These are phyloP conservation scores for Lobulomyces angularis DNA, from an alignment of 192 early-diverging fungal genomes.

Conservation along the genomic window DNA sequence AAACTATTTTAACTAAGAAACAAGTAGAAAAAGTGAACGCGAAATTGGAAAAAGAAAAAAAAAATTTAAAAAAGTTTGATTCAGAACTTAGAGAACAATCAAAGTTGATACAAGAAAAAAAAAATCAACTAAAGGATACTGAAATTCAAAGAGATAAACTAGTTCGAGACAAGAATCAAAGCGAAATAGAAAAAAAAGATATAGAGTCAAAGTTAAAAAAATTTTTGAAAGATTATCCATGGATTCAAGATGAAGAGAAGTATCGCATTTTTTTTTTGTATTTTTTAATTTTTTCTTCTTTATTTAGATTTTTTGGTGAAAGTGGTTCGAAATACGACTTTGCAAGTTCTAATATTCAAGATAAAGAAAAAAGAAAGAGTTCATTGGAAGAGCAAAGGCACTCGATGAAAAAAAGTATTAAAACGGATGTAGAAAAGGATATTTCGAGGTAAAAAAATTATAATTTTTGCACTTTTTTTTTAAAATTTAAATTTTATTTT, in stretches of 20 bases:
- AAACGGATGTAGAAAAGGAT: slow-evolving; percentile 89
- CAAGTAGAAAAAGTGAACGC: slow-evolving; percentile 1
- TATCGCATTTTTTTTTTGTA: too few species aligned
- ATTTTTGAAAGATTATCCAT: slow-evolving; percentile 27
- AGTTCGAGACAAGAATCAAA: slow-evolving; percentile 61
- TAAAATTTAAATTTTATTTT: slow-evolving; percentile 3
- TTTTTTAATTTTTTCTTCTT: slow-evolving; percentile 3
- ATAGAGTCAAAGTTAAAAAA: slow-evolving; percentile 6
- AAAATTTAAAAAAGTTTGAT: slow-evolving; percentile 41
- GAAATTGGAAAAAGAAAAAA: slow-evolving; percentile 8
- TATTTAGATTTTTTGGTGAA: slow-evolving; percentile 66
- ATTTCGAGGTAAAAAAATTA: slow-evolving; percentile 61
- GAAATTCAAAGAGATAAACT: slow-evolving; percentile 73
- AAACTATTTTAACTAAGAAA: slow-evolving; percentile 12
- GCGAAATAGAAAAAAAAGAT: slow-evolving; percentile 43
- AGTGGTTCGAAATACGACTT: slow-evolving; percentile 76
- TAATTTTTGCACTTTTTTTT: slow-evolving; percentile 1
- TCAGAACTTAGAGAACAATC: slow-evolving; percentile 65
- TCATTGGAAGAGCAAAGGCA: slow-evolving; percentile 70
- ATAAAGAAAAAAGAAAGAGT: slow-evolving; percentile 58
- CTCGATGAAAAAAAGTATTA: slow-evolving; percentile 69
- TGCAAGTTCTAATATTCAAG: slow-evolving; percentile 53
- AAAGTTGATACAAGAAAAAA: slow-evolving; percentile 48
- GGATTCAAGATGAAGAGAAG: slow-evolving; percentile 83
- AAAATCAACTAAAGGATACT: slow-evolving; percentile 49